Percentiles rank a stretch among this genome's conserved stretches.
Conservation (phyloP, 176 grass and related monocot species). For the Phoenix dactylifera region DNA sequence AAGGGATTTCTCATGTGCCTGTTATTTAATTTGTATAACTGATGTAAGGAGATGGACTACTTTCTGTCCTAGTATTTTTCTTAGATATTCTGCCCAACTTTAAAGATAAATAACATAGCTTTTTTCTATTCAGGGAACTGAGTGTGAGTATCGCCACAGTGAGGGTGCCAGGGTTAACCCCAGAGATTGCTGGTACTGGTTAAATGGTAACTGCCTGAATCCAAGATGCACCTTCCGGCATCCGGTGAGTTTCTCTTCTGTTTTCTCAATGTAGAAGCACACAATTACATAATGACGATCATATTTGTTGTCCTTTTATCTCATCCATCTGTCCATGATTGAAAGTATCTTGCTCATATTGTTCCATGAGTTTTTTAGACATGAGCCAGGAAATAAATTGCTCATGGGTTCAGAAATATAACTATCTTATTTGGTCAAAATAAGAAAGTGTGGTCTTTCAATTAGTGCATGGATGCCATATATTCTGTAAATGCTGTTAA, state of each 20-base stretch:
- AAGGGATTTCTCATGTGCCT: too few relatives aligned
- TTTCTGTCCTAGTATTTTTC: background rate
- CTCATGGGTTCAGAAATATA: too few relatives aligned
- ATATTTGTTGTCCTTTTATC: background rate
- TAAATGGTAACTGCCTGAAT: constrained; percentile 55
- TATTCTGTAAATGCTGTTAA: too few relatives aligned
- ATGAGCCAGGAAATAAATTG: too few relatives aligned
- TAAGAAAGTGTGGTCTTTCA: too few relatives aligned
- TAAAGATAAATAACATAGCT: background rate
- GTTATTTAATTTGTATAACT: too few relatives aligned
- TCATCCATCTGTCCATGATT: too few relatives aligned
- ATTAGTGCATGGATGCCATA: too few relatives aligned
- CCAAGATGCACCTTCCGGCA: constrained; percentile 59
- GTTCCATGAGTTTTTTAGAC: too few relatives aligned
- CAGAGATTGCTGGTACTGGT: constrained; percentile 67
- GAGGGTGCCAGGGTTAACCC: constrained; percentile 63
- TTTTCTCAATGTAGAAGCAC: background rate
- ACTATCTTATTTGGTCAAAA: too few relatives aligned
- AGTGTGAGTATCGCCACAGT: constrained; percentile 55
- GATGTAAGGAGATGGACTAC: background rate
- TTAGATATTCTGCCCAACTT: background rate
- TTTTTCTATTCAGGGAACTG: constrained; percentile 31
- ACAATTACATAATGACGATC: background rate
- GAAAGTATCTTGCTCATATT: too few relatives aligned
- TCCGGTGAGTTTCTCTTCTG: constrained; percentile 27